Percentiles rank a stretch among this genome's conserved stretches.
Evolutionary conservation across 2,329 filamentous ascomycete species (phyloP).

Genomic region (Akanthomyces dipterigenus): DNA sequence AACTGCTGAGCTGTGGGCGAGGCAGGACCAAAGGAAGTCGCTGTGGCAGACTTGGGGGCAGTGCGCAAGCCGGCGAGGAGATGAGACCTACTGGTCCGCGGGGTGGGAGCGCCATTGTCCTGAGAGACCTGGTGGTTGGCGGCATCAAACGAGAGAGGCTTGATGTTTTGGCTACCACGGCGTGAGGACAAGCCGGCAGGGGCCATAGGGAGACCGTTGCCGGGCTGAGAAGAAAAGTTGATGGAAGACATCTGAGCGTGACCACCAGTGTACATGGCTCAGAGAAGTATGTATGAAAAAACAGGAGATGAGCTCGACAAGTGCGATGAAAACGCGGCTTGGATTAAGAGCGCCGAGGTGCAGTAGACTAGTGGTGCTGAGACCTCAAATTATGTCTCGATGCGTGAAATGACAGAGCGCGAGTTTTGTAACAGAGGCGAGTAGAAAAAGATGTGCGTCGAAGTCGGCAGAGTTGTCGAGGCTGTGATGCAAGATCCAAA

Average conservation of each 20-base stretch:
- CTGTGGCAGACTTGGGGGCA: slow-evolving; percentile 77
- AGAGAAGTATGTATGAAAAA: slow-evolving; percentile 16
- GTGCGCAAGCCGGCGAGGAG: slow-evolving; percentile 89
- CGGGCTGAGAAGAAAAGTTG: slow-evolving; percentile 51
- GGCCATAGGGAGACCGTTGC: slow-evolving; percentile 65
- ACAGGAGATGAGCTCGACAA: not conserved
- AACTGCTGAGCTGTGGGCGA: slow-evolving; percentile 45
- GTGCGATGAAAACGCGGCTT: not conserved
- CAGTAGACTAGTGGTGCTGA: not conserved
- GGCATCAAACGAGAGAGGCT: slow-evolving; percentile 74
- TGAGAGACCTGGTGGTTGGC: slow-evolving; percentile 62
- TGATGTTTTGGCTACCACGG: slow-evolving; percentile 80
- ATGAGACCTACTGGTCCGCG: slow-evolving; percentile 90
- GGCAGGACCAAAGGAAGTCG: slow-evolving; percentile 64
- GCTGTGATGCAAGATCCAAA: slow-evolving; percentile 6
- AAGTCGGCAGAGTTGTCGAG: not conserved
- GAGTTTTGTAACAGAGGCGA: not conserved
- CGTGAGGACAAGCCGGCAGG: slow-evolving; percentile 74
- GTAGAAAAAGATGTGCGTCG: not conserved
- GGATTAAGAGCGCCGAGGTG: not conserved
- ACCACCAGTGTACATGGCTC: slow-evolving; percentile 90
- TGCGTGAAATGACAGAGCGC: not conserved
- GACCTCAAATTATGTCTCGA: slow-evolving; percentile 10
- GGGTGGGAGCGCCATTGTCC: slow-evolving; percentile 67
- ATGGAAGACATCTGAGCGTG: slow-evolving; percentile 98